Evolutionary conservation across 2,329 filamentous ascomycete genomes (phyloP).

Genomic region (Magnaporthiopsis incrustans): DNA sequence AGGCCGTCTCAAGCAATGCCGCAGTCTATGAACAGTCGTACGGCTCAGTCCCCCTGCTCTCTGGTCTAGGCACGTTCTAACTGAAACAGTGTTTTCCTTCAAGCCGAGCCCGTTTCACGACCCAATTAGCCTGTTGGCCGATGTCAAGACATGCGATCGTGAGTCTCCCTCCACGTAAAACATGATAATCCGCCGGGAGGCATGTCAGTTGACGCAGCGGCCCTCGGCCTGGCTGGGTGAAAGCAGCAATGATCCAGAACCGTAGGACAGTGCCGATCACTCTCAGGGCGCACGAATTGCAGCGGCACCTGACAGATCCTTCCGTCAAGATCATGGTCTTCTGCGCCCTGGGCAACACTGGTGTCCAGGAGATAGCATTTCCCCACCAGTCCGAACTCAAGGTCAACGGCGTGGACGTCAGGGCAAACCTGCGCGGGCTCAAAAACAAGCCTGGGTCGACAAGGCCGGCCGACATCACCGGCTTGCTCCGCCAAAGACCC

Average conservation of each 20-base stretch:
- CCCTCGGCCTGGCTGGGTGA: not conserved
- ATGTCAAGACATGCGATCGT: slow-evolving; percentile 66
- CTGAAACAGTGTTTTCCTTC: slow-evolving; percentile 26
- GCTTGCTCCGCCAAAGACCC: slow-evolving; percentile 60
- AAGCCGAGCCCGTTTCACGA: slow-evolving; percentile 83
- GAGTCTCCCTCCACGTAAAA: slow-evolving; percentile 23
- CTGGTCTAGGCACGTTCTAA: slow-evolving; percentile 5
- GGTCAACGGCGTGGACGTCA: slow-evolving; percentile 79
- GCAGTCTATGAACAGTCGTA: slow-evolving; percentile 1
- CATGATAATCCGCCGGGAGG: not conserved
- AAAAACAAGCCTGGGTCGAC: slow-evolving; percentile 97
- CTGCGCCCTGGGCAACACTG: slow-evolving; percentile 59
- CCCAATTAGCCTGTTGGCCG: slow-evolving; percentile 56
- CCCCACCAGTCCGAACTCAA: slow-evolving; percentile 90
- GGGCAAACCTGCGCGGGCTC: slow-evolving; percentile 85
- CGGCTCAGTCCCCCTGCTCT: slow-evolving; percentile 3
- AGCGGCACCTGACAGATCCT: slow-evolving; percentile 51
- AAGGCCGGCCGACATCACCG: slow-evolving; percentile 84
- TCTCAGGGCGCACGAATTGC: slow-evolving; percentile 39
- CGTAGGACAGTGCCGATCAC: slow-evolving; percentile 38
- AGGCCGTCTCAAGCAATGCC: slow-evolving; percentile 4
- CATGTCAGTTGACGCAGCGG: not conserved
- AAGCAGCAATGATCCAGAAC: slow-evolving; percentile 48
- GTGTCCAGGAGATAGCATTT: slow-evolving; percentile 72
- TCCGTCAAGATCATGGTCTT: slow-evolving; percentile 72